Percentiles rank a stretch among this genome's conserved stretches.
Evolutionary conservation across 1,284 basidiomycete genomes (phyloP).

Genomic region (Rhizopogon hawkerae): DNA sequence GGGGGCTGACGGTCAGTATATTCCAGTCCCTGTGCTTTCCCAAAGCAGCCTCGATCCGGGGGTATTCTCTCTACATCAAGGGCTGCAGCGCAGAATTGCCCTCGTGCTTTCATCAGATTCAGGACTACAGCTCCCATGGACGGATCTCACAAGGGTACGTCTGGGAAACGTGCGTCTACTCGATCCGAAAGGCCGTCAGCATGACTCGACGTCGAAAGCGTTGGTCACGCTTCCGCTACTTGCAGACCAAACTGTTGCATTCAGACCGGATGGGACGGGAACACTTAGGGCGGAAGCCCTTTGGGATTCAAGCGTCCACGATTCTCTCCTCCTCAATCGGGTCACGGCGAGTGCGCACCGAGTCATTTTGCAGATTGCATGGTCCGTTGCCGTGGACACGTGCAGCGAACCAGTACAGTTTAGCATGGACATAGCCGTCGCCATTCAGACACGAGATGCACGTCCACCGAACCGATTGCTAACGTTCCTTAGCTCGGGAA

Average conservation of each 20-base stretch:
- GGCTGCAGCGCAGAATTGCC: slow-evolving; percentile 78
- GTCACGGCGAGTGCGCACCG: slow-evolving; percentile 75
- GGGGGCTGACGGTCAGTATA: slow-evolving; percentile 75
- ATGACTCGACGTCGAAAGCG: slow-evolving; percentile 63
- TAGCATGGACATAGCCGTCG: slow-evolving; percentile 78
- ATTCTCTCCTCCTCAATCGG: slow-evolving; percentile 79
- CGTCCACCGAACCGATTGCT: slow-evolving; percentile 73
- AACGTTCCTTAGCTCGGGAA: slow-evolving; percentile 68
- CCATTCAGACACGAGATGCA: slow-evolving; percentile 82
- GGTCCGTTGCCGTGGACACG: slow-evolving; percentile 74
- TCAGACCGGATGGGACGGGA: slow-evolving; percentile 77
- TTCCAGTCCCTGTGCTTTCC: slow-evolving; percentile 76
- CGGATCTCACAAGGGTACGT: slow-evolving; percentile 66
- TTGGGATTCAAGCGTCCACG: slow-evolving; percentile 94
- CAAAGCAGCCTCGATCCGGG: slow-evolving; percentile 77
- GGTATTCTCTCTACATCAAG: slow-evolving; percentile 85
- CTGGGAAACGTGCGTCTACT: slow-evolving; percentile 78
- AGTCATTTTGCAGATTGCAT: slow-evolving; percentile 70
- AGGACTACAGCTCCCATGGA: slow-evolving; percentile 84
- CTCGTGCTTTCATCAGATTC: slow-evolving; percentile 81
- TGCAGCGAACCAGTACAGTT: slow-evolving; percentile 82
- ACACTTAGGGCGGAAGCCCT: slow-evolving; percentile 59
- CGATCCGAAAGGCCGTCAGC: slow-evolving; percentile 76
- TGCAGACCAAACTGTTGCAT: slow-evolving; percentile 65
- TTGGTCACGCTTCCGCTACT: slow-evolving; percentile 65